Percentiles rank a stretch among this genome's conserved stretches.
phyloP scores from a whole-genome alignment of 441 rosid species.

The Cnidoscolus chayamansa region DNA sequence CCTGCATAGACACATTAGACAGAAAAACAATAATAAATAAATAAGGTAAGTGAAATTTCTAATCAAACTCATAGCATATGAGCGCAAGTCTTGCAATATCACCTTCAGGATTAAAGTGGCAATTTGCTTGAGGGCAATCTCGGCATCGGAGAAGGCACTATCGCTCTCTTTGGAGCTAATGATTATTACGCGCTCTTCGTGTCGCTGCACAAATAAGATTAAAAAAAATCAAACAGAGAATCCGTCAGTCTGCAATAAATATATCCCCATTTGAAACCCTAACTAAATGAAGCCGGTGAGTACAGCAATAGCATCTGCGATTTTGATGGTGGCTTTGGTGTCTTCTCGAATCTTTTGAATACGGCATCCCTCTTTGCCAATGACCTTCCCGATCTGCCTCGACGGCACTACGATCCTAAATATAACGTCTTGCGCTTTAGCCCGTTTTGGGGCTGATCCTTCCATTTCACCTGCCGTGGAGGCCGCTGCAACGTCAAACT shows the following conservation, averaged over 20 bases:
- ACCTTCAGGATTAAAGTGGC: conserved; percentile 52
- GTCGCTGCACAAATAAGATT: conserved; percentile 36
- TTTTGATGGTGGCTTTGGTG: conserved; percentile 60
- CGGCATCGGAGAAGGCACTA: conserved; percentile 40
- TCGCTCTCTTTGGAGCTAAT: conserved; percentile 55
- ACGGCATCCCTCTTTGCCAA: conserved; percentile 58
- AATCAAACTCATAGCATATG: neutral
- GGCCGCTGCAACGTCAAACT: conserved; percentile 21
- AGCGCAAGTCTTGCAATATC: neutral
- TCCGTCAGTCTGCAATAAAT: neutral
- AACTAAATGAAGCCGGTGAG: neutral
- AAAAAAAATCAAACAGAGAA: neutral
- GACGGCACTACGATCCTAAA: conserved; percentile 61
- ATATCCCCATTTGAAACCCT: conserved; percentile 1
- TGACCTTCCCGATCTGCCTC: conserved; percentile 67
- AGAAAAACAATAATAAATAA: neutral
- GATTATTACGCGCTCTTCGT: conserved; percentile 65
- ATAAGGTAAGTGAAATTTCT: neutral
- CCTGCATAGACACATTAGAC: conserved; percentile 29
- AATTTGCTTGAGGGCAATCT: conserved; percentile 57
- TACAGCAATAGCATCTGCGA: conserved; percentile 60
- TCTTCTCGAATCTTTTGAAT: conserved; percentile 69
- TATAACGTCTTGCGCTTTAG: conserved; percentile 47
- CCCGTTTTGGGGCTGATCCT: conserved; percentile 43
- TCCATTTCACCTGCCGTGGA: conserved; percentile 23